Base-by-base conservation (phyloP, 164 flowering plant genomes). In the Berberis vulgaris region DNA sequence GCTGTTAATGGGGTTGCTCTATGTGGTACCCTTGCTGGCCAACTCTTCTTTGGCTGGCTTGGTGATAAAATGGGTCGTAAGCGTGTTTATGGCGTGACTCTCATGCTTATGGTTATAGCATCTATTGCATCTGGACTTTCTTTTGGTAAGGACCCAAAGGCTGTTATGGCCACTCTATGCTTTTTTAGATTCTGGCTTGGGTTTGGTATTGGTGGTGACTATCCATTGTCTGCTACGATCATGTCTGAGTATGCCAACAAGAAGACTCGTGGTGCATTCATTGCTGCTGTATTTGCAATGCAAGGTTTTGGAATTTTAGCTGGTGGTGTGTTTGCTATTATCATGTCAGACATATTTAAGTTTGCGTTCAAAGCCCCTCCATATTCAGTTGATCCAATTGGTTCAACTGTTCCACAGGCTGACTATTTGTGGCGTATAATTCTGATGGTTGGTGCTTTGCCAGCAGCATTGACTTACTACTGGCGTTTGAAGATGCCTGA, bases 101-200 rank as follows among this genome's bases (percentile, higher is more conserved):
- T 90, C 2, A 61, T 84, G 74, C 73, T 88, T 66, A 90, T 88
- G 97, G 77, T 78, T 2, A 5, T 82, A 0, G 74, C 82, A 70
- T 88, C 92, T 1, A 42, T 88, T 13, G 89, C 80, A 12, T 90
- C 92, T 0, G 97, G 90, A 1, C 87, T 90, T 10, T 90, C 97
- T 10, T 81, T 86, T 26, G 83, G 92, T 2, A 54, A 57, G 12
- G 45, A 44, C 2, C 74, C 95, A 0, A 82, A 80, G 43, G 56
- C 83, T 2, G 92, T 88, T 11, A 81, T 88, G 78, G 52, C 82
- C n/a, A 90, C 95, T 0, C 89, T 88, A 3, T 89, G 97, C 67
- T 87, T 89, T 86, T 89, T 87, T 70, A 71, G 97, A 1, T 89
- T 89, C 78, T 89, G 94, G 97, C 94, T 89, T 5, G 97, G 96